Conservation (phyloP, 2,329 filamentous ascomycete genomes). For the Chaetomiaceae sp. region DNA sequence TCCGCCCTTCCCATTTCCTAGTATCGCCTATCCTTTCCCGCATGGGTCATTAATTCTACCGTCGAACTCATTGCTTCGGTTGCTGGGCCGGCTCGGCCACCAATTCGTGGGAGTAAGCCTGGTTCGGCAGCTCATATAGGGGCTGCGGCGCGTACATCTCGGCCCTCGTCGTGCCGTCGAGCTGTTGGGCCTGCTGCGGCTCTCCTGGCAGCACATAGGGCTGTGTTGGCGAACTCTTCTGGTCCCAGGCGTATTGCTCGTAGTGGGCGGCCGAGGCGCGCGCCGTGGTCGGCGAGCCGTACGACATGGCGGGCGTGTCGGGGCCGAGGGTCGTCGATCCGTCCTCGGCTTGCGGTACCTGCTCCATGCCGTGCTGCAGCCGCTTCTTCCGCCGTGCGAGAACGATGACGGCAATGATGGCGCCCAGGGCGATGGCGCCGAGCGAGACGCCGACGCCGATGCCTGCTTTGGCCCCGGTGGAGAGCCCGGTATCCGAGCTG, state of each 20-base stretch:
- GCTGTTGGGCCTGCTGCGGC: slow-evolving; percentile 17
- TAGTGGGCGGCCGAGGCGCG: slow-evolving; percentile 11
- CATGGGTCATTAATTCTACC: too few relatives aligned
- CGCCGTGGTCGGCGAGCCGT: slow-evolving; percentile 16
- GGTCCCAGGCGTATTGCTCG: slow-evolving; percentile 21
- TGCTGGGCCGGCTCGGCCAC: slow-evolving; percentile 28
- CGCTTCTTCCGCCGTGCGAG: slow-evolving; percentile 27
- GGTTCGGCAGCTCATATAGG: slow-evolving; percentile 33
- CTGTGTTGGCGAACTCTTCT: slow-evolving; percentile 7
- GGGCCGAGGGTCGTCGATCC: slow-evolving; percentile 18
- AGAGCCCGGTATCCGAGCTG: slow-evolving; percentile 26
- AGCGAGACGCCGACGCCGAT: slow-evolving; percentile 35
- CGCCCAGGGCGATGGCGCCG: slow-evolving; percentile 31
- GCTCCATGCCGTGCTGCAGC: background rate
- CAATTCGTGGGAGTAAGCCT: slow-evolving; percentile 33
- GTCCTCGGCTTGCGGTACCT: slow-evolving; percentile 7
- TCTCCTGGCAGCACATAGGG: background rate
- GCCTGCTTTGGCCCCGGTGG: slow-evolving; percentile 34
- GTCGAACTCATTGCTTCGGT: background rate
- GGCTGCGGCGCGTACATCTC: slow-evolving; percentile 27
- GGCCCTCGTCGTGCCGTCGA: slow-evolving; percentile 21
- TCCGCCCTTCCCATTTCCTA: too few relatives aligned
- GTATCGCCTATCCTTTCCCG: too few relatives aligned
- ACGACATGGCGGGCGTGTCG: slow-evolving; percentile 13
- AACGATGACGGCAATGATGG: slow-evolving; percentile 28